phyloP scores from a whole-genome alignment of 108 stramenopile genomes.

The Skeletonema costatum region DNA sequence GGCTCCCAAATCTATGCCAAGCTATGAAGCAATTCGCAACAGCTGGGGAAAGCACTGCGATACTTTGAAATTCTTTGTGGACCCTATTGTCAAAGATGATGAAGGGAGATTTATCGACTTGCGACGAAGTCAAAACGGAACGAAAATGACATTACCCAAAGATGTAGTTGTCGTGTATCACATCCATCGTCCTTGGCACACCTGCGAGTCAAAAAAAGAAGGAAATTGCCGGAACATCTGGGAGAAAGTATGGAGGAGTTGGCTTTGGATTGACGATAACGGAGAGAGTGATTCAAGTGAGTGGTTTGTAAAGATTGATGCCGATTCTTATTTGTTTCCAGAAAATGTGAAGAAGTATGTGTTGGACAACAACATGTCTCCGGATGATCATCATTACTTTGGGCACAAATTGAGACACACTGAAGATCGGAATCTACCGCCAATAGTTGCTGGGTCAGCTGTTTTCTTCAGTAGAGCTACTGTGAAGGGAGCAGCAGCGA shows the following conservation, averaged over 20 bases:
- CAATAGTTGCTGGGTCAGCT: slow-evolving; percentile 36
- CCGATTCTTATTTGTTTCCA: slow-evolving; percentile 38
- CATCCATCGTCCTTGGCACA: slow-evolving; percentile 32
- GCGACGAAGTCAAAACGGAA: slow-evolving; percentile 1
- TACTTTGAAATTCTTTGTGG: slow-evolving; percentile 29
- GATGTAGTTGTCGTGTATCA: slow-evolving; percentile 25
- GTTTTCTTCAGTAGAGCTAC: slow-evolving; percentile 32
- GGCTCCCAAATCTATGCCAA: slow-evolving; percentile 16
- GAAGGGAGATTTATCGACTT: slow-evolving; percentile 21
- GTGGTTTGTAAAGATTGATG: slow-evolving; percentile 44
- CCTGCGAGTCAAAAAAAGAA: slow-evolving; percentile 7
- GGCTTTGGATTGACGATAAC: slow-evolving; percentile 31
- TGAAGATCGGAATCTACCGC: neutral
- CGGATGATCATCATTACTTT: slow-evolving; percentile 43
- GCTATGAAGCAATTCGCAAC: slow-evolving; percentile 28
- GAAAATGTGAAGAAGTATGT: slow-evolving; percentile 41
- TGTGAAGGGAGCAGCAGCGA: slow-evolving; percentile 12
- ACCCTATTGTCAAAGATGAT: slow-evolving; percentile 31
- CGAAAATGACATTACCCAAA: slow-evolving; percentile 10
- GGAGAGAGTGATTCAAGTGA: slow-evolving; percentile 34
- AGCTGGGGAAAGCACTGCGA: slow-evolving; percentile 43
- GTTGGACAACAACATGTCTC: slow-evolving; percentile 7
- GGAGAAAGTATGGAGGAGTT: slow-evolving; percentile 45
- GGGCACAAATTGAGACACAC: slow-evolving; percentile 34
- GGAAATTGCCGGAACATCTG: slow-evolving; percentile 33